Conservation (phyloP, 805 yeast genomes). For the Cyberlindnera xishuangbannaensis region DNA sequence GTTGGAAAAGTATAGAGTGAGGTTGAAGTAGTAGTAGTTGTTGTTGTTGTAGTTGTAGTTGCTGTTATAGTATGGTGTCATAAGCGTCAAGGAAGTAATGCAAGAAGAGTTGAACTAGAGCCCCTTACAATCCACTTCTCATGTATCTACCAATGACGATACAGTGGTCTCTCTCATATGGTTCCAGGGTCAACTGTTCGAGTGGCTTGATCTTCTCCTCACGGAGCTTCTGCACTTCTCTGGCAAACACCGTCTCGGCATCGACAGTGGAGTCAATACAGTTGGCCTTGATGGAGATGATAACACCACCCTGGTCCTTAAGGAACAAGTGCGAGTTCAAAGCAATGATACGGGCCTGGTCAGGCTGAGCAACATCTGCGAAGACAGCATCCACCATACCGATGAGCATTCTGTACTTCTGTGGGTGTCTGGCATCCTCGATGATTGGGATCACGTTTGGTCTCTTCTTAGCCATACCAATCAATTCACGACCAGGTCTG, state of each 20-base stretch:
- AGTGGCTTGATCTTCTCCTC: conserved; percentile 98
- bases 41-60: too few relatives aligned
- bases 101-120: too few relatives aligned
- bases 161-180: conserved; percentile 99
- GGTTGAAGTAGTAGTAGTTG: too few relatives aligned
- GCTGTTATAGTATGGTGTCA: too few relatives aligned
- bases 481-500: conserved; percentile 99
- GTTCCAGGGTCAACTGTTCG: conserved; percentile 98
- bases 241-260: conserved; percentile 98
- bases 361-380: conserved; percentile 99
- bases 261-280: conserved; percentile 99
- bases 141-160: conserved; percentile 95
- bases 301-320: conserved; percentile 98
- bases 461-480: conserved; percentile 99
- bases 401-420: conserved; percentile 96
- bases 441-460: conserved; percentile 98
- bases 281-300: conserved; percentile 98
- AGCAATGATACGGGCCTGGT: conserved; percentile 99
- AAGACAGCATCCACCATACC: conserved; percentile 99
- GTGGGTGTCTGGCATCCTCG: conserved; percentile 99
- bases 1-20: too few relatives aligned
- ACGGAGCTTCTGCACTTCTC: conserved; percentile 98
- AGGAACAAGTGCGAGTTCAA: conserved; percentile 96
- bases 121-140: conserved; percentile 70
- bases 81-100: neutral